These are phyloP conservation scores for Globisporangium paroecandrum DNA, from an alignment of 352 stramenopile genomes.

Conservation along the genomic window DNA sequence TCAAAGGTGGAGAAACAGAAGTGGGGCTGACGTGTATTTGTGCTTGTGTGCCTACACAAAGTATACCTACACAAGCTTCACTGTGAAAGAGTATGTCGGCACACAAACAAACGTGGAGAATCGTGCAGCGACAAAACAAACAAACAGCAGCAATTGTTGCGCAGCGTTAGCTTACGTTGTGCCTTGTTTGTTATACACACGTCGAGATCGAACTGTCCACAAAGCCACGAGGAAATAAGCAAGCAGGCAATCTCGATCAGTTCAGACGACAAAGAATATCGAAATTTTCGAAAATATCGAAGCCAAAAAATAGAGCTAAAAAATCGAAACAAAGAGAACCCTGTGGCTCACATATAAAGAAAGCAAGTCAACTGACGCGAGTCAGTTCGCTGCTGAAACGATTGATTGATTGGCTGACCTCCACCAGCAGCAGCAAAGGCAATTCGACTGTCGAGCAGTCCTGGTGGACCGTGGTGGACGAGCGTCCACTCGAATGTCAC, in stretches of 20 bases:
- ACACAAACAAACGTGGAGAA: not conserved
- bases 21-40: not conserved
- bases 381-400: not conserved
- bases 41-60: not conserved
- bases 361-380: not conserved
- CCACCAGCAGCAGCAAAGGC: too few relatives aligned
- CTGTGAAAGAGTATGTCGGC: not conserved
- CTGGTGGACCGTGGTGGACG: not conserved
- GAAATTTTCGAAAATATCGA: not conserved
- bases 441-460: not conserved
- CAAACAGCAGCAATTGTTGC: not conserved
- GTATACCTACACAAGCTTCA: not conserved
- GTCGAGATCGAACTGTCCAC: not conserved
- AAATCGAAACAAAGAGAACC: not conserved
- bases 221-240: not conserved
- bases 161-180: not conserved
- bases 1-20: too few relatives aligned
- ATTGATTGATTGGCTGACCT: not conserved
- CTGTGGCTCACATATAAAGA: not conserved
- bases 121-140: not conserved
- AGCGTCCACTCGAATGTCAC: not conserved
- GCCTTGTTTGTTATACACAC: not conserved
- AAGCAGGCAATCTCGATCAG: not conserved
- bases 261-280: not conserved
- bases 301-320: not conserved